Conservation (phyloP, 106 monocot species). For the Apostasia shenzhenica region DNA sequence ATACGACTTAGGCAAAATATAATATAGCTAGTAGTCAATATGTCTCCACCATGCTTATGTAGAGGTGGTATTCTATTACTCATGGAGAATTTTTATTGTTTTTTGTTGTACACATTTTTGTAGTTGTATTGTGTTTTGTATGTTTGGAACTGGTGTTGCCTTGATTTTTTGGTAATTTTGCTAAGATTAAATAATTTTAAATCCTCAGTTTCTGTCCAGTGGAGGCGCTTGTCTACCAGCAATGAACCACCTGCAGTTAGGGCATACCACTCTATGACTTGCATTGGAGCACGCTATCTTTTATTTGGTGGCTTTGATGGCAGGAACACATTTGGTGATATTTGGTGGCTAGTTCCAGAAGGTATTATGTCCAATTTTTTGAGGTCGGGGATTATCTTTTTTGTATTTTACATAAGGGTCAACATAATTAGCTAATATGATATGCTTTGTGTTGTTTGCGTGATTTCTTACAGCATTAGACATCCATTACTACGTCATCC, state of each 20-base stretch:
- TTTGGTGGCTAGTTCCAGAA: slow-evolving; percentile 98
- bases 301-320: slow-evolving; percentile 99
- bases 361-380: slow-evolving; percentile 33
- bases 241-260: slow-evolving; percentile 90
- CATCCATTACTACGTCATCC: not conserved
- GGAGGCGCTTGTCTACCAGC: slow-evolving; percentile 64
- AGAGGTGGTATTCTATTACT: no score
- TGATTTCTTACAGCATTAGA: no score
- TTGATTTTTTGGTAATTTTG: no score
- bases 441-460: not conserved
- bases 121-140: no score
- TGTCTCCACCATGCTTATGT: no score
- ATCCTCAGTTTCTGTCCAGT: slow-evolving; percentile 88
- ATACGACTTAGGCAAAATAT: no score
- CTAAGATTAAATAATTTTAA: not conserved
- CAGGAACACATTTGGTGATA: slow-evolving; percentile 82
- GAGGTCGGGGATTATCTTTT: not conserved
- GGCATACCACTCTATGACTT: slow-evolving; percentile 95
- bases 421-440: no score
- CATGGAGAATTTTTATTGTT: no score
- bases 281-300: slow-evolving; percentile 68
- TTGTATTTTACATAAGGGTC: not conserved
- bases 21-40: no score
- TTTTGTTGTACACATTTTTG: no score
- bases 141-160: no score